These are phyloP conservation scores for Phenoliferia sp. DNA, from an alignment of 1,284 basidiomycete genomes.

Conservation along the genomic window DNA sequence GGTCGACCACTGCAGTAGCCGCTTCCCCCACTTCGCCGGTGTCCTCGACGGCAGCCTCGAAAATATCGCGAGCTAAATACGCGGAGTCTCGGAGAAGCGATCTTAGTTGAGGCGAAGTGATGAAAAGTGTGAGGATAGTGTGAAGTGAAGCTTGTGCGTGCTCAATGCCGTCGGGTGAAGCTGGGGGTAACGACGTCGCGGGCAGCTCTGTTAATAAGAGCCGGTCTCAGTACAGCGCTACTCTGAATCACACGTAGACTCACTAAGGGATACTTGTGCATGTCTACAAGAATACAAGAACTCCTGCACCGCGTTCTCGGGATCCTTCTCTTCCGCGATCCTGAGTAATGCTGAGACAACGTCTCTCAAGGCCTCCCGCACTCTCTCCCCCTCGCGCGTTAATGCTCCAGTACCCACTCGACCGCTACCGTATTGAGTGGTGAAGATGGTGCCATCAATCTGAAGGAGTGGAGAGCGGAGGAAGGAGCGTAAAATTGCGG, in stretches of 20 bases:
- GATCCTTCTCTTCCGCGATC: conserved; percentile 45
- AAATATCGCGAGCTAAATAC: conserved; percentile 44
- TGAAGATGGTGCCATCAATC: conserved; percentile 32
- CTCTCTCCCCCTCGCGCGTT: conserved; percentile 34
- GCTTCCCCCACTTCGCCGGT: conserved; percentile 23
- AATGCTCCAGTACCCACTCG: conserved; percentile 36
- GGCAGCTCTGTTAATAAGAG: conserved; percentile 39
- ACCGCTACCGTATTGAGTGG: conserved; percentile 24
- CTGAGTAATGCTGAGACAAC: conserved; percentile 39
- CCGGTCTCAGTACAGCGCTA: not conserved
- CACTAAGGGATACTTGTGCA: conserved; percentile 18
- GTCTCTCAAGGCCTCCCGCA: conserved; percentile 40
- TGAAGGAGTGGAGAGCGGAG: conserved; percentile 42
- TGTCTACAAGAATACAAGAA: conserved; percentile 12
- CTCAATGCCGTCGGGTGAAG: conserved; percentile 40
- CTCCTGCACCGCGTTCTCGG: conserved; percentile 35
- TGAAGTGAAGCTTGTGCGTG: conserved; percentile 43
- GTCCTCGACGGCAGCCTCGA: conserved; percentile 44
- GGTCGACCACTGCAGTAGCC: conserved; percentile 20
- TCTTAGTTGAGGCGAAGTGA: conserved; percentile 45
- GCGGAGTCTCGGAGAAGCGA: conserved; percentile 46
- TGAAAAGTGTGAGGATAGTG: conserved; percentile 44
- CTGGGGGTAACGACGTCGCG: conserved; percentile 3
- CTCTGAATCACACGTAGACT: not conserved
- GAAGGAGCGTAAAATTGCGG: conserved; percentile 39